Percentiles rank a stretch among this genome's conserved stretches.
phyloP scores from a whole-genome alignment of 306 rosid species.

The Begonia fuchsioides region DNA sequence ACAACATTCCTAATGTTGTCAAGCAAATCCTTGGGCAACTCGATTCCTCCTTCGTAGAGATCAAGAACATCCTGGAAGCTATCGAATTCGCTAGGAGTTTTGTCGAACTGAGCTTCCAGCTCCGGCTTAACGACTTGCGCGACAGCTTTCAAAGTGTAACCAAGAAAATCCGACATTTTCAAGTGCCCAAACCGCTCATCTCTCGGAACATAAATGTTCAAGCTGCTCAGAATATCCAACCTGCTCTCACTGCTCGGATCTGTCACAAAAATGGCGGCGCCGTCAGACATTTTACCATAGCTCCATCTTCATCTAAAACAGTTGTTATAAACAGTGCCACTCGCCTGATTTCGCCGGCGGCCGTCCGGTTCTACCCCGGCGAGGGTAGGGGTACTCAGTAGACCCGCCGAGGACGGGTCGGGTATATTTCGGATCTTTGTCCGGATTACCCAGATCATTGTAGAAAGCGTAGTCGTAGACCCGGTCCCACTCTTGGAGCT shows the following conservation, averaged over 20 bases:
- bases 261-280: slow-evolving; percentile 14
- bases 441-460: slow-evolving; percentile 77
- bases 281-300: too few species aligned
- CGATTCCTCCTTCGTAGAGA: slow-evolving; percentile 51
- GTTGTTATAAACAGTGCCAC: neutral
- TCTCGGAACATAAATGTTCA: slow-evolving; percentile 70
- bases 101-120: slow-evolving; percentile 48
- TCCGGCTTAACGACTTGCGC: slow-evolving; percentile 59
- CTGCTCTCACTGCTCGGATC: slow-evolving; percentile 63
- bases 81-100: slow-evolving; percentile 74
- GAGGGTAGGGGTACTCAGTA: slow-evolving; percentile 51
- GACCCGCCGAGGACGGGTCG: slow-evolving; percentile 83
- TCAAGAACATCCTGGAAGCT: slow-evolving; percentile 43
- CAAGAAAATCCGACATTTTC: slow-evolving; percentile 73
- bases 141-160: slow-evolving; percentile 57
- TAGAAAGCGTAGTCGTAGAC: slow-evolving; percentile 83
- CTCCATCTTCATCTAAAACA: neutral
- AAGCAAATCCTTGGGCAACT: slow-evolving; percentile 30
- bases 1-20: slow-evolving; percentile 32
- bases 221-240: slow-evolving; percentile 39
- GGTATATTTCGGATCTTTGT: slow-evolving; percentile 26
- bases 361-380: slow-evolving; percentile 78
- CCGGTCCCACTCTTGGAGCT: slow-evolving; percentile 87
- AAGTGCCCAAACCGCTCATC: slow-evolving; percentile 65
- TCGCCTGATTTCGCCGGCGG: slow-evolving; percentile 42